Evolutionary conservation across 495 filamentous ascomycete genomes (phyloP).

Genomic region (Barbatosphaeria neglecta): DNA sequence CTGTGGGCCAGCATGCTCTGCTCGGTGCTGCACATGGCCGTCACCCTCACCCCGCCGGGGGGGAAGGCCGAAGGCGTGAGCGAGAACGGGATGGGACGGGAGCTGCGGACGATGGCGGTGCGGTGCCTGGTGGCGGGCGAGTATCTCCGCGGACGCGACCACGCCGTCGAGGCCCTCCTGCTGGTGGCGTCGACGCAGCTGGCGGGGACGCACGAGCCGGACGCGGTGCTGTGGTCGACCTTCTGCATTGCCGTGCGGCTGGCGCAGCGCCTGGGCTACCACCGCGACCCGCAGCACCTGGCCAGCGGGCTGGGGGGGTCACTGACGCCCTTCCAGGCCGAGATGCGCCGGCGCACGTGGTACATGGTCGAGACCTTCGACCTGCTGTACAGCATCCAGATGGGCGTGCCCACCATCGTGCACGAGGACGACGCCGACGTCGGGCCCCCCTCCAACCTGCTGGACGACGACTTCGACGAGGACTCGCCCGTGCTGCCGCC

Average conservation of each 20-base stretch:
- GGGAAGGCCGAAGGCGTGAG: constrained; percentile 1
- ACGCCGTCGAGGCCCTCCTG: constrained; percentile 36
- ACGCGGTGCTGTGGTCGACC: constrained; percentile 30
- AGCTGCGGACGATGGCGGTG: constrained; percentile 11
- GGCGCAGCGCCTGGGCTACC: constrained; percentile 39
- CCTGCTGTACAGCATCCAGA: constrained; percentile 35
- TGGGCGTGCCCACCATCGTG: constrained; percentile 40
- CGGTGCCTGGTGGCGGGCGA: constrained; percentile 32
- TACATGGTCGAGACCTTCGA: constrained; percentile 36
- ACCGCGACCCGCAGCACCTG: constrained; percentile 33
- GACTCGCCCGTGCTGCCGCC: constrained; percentile 29
- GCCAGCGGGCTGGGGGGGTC: constrained; percentile 4
- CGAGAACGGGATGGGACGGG: constrained; percentile 4
- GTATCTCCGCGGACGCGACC: constrained; percentile 28
- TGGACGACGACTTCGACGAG: constrained; percentile 38
- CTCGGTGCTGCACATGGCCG: constrained; percentile 24
- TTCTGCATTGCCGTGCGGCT: constrained; percentile 32
- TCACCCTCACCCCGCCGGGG: constrained; percentile 14
- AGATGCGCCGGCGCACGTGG: constrained; percentile 42
- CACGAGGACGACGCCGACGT: constrained; percentile 37
- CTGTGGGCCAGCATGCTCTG: constrained; percentile 32
- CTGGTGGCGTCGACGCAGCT: constrained; percentile 28
- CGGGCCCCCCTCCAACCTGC: constrained; percentile 29
- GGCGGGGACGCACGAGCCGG: constrained; percentile 20
- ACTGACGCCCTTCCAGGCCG: constrained; percentile 39